Conservation (phyloP, 192 early-diverging fungal genomes). For the Phycomyces blakesleeanus region DNA sequence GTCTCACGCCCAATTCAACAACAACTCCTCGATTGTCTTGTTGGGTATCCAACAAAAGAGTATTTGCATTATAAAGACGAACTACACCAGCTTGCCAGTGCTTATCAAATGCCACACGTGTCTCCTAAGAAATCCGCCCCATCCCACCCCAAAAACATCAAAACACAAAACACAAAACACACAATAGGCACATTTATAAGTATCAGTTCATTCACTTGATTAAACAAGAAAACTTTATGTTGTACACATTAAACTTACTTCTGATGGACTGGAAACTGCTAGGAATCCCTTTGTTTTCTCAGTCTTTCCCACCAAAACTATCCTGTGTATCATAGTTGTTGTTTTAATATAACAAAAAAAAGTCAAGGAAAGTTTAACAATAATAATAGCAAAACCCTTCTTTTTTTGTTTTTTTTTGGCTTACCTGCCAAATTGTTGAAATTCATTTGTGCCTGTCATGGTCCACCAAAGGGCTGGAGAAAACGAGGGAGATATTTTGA, state of each 20-base stretch:
- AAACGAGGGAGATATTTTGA: constrained; percentile 7
- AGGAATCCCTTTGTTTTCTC: constrained; percentile 6
- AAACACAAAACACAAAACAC: no score
- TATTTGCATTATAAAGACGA: constrained; percentile 21
- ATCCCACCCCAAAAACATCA: no score
- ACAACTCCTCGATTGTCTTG: not conserved
- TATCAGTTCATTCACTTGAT: not conserved
- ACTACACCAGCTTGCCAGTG: constrained; percentile 40
- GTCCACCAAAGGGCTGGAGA: constrained; percentile 11
- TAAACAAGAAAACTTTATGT: not conserved
- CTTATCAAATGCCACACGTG: constrained; percentile 4
- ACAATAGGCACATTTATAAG: no score
- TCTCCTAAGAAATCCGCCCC: constrained; percentile 15
- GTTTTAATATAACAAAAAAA: no score
- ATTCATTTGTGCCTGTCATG: constrained; percentile 29
- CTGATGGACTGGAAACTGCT: constrained; percentile 22
- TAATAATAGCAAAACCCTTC: constrained; percentile 8
- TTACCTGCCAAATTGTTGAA: constrained; percentile 41
- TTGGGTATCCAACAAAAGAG: not conserved
- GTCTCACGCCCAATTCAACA: constrained; percentile 8
- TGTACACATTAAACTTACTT: constrained; percentile 1
- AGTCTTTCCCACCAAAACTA: not conserved
- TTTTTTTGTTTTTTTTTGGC: not conserved
- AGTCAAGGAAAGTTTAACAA: no score
- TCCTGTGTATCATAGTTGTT: constrained; percentile 3